Base-by-base conservation (phyloP, 2,329 filamentous ascomycete genomes). In the Coniochaeta hoffmannii region DNA sequence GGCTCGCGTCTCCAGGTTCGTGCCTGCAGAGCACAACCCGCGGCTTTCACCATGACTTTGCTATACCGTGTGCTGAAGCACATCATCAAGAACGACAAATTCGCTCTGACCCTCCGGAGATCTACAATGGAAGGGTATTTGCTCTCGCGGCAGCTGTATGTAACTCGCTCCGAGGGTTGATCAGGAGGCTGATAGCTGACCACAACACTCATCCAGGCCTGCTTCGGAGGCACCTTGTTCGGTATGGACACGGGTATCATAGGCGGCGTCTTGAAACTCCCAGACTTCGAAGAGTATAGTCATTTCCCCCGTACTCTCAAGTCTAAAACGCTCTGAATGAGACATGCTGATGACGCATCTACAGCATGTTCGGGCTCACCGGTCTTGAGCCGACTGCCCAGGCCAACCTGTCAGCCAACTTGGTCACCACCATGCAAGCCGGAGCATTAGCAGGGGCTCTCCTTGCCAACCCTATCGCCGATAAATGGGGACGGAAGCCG, bases 81-180 rank as follows among this genome's bases (percentile, higher is more conserved):
- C 26, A 22, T 34, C 49, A 51, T 51, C 31, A 51, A 19, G 49
- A 51, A 51, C 49, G 49, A 51, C 31, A 34, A 31, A 28, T 31
- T 51, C 26, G 28, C n/a, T 12, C 26, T 32, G 86, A 88, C 62
- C 86, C 86, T 14, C 76, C 78, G 8, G 81, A 88, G 66, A 81
- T 88, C 55, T 88, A 88, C 70, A 84, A 83, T 63, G 87, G 84
- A 83, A 78, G 84, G 53, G 82, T 86, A 4, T 86, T 85, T 58
- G 73, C 79, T 52, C 70, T 88, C 57, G 83, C 85, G 17, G 80
- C 77, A 56, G 85, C 83, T 26, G 59, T 61, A 54, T 31, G 58
- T 58, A n/a, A 17, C 50, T 17, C 11, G 0, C 30, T 11, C 19
- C n/a, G 24, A 17, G 17, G 36, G 22, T 32, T 10, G 1, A 24